Evolutionary conservation across 2,329 filamentous ascomycete genomes (phyloP).

Genomic region (Aspergillus glaucus): DNA sequence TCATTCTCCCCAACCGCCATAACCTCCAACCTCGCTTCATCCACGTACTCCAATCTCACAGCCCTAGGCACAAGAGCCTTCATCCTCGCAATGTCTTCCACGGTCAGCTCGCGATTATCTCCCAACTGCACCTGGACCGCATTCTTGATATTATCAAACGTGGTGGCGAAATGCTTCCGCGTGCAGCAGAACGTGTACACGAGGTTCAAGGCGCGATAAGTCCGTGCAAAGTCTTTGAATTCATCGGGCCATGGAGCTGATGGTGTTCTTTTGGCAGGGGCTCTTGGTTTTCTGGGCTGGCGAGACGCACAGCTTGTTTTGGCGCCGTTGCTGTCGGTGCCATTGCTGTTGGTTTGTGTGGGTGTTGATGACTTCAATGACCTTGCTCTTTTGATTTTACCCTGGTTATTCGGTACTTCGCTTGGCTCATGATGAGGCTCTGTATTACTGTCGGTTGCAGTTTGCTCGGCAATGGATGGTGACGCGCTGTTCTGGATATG

Average conservation of each 20-base stretch:
- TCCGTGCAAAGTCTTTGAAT: conserved; percentile 67
- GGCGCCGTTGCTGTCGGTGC: conserved; percentile 1
- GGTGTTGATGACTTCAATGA: background rate
- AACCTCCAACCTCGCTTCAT: conserved; percentile 74
- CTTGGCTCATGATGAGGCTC: background rate
- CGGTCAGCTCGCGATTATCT: conserved; percentile 50
- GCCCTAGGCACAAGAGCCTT: conserved; percentile 69
- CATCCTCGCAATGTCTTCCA: conserved; percentile 78
- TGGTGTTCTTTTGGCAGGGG: conserved; percentile 18
- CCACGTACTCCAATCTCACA: conserved; percentile 79
- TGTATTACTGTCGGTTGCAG: background rate
- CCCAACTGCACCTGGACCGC: conserved; percentile 80
- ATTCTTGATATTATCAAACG: conserved; percentile 78
- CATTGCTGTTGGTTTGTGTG: background rate
- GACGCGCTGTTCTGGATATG: background rate
- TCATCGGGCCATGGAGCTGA: conserved; percentile 64
- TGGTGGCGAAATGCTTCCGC: conserved; percentile 84
- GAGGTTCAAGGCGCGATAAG: conserved; percentile 78
- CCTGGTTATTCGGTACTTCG: background rate
- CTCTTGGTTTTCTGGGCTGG: conserved; percentile 2
- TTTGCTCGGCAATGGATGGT: background rate
- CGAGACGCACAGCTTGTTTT: conserved; percentile 2
- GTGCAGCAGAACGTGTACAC: conserved; percentile 95
- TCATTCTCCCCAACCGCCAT: conserved; percentile 54
- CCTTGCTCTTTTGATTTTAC: background rate